Base-by-base conservation (phyloP, 2,329 filamentous ascomycete species). In the Rhinocladiella similis region DNA sequence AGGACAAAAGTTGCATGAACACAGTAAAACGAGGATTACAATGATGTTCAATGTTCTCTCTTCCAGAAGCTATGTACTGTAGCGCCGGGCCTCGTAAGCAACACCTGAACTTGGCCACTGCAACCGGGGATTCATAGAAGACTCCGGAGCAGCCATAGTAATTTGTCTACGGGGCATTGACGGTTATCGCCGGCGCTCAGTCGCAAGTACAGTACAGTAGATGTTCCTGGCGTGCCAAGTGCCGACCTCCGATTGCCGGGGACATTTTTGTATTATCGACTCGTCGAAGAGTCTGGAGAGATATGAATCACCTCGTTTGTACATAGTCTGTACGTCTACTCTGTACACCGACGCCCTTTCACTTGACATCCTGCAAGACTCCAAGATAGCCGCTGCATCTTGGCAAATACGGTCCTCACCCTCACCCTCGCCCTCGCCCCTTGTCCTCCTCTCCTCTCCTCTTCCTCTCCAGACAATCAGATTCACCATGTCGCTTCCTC, bases 401-500 rank as follows among this genome's bases (percentile, higher is more conserved):
- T 33, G 7, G 10, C 29, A 33, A 33, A 13, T 12, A 16, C 22
- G 7, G 25, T 16, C 7, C 43, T 4, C 20, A 14, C 10, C 5
- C 19, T 18, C 19, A 13, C 13, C 42, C 14, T 14, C 5, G 4
- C 42, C 6, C 7, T 5, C 20, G 22, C 13, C 9, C 43, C 43
- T 25, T 27, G 25, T 25, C 12, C 25, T 25, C 29, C 29, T 27
- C 43, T 45, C 18, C 42, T 45, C 43, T 25, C 43, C n/a, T 27
- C 43, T 14, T 29, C 5, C 20, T 1, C 43, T 27, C 13, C 43
- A 46, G 20, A 13, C 19, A 22, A 1, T 22, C 13, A 42, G 25
- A 43, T n/a, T 3, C 39, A 38, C 18, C 6, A 63, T 63, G 61
- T 59, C 58, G n/a, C 57, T 63, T 19, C 61, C 56, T 54, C 58